Evolutionary conservation across 768 basidiomycete genomes (phyloP).

Genomic region (Boletus rubropictus): DNA sequence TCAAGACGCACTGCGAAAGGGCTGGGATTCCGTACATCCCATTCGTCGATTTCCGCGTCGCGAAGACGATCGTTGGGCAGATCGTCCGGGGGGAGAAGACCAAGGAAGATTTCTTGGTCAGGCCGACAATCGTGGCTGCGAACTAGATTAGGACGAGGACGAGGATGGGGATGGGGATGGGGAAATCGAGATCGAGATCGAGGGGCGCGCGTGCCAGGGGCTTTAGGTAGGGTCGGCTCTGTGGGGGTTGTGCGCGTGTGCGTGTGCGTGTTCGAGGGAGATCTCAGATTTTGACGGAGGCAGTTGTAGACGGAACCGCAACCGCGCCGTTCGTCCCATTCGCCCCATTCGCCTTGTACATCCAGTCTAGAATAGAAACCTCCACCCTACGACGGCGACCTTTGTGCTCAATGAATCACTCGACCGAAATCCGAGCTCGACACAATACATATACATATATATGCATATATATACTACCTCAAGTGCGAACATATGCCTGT

Average conservation of each 20-base stretch:
- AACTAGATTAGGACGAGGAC: not conserved
- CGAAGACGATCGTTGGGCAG: conserved; percentile 52
- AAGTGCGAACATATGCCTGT: not conserved
- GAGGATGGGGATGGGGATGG: no score
- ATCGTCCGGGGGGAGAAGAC: conserved; percentile 63
- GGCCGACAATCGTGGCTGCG: not conserved
- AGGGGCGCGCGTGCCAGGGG: no score
- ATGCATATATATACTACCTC: not conserved
- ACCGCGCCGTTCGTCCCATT: not conserved
- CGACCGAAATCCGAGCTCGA: no score
- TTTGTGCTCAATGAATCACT: no score
- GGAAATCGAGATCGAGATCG: no score
- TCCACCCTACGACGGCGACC: no score
- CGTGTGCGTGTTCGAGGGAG: not conserved
- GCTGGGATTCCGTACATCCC: conserved; percentile 75
- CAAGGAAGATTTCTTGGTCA: conserved; percentile 19
- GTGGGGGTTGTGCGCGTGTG: not conserved
- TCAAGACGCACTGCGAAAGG: conserved; percentile 74
- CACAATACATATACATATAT: no score
- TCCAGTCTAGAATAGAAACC: not conserved
- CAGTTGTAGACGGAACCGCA: not conserved
- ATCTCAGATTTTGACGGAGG: not conserved
- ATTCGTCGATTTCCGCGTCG: conserved; percentile 66
- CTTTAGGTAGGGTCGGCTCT: no score
- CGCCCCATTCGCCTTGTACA: not conserved